Evolutionary conservation across 2,329 filamentous ascomycete species (phyloP).

Genomic region (Botryotinia globosa): DNA sequence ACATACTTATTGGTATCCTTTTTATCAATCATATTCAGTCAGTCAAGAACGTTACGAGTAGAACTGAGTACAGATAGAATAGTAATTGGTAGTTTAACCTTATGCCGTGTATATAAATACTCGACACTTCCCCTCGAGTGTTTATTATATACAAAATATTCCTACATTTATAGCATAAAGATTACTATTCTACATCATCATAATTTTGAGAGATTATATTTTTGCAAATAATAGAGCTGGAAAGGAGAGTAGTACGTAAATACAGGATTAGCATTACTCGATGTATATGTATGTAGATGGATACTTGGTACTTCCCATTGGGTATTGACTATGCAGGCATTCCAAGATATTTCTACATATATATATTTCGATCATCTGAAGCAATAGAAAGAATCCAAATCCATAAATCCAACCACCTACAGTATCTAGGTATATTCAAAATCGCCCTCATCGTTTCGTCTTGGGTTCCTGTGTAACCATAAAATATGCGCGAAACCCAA

Average conservation of each 20-base stretch:
- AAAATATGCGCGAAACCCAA: neutral
- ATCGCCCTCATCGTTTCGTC: neutral
- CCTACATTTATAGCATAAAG: neutral
- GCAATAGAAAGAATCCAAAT: neutral
- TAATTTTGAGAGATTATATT: neutral
- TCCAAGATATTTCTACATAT: neutral
- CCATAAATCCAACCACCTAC: neutral
- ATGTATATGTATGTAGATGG: neutral
- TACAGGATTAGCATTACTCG: neutral
- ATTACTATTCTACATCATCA: neutral
- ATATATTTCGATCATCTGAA: neutral
- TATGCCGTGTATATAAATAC: neutral
- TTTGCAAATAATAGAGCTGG: neutral
- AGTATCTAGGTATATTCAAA: neutral
- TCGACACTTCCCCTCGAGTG: neutral
- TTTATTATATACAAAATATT: neutral
- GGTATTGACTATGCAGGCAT: neutral
- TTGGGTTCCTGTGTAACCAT: conserved; percentile 17
- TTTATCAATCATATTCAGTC: neutral
- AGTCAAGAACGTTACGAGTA: neutral
- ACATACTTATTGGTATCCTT: neutral
- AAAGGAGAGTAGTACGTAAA: neutral
- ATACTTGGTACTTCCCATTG: neutral
- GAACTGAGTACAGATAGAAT: neutral
- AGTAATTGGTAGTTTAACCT: neutral